phyloP scores from a whole-genome alignment of 2,329 filamentous ascomycete species.

The Emergomyces pasteurianus region DNA sequence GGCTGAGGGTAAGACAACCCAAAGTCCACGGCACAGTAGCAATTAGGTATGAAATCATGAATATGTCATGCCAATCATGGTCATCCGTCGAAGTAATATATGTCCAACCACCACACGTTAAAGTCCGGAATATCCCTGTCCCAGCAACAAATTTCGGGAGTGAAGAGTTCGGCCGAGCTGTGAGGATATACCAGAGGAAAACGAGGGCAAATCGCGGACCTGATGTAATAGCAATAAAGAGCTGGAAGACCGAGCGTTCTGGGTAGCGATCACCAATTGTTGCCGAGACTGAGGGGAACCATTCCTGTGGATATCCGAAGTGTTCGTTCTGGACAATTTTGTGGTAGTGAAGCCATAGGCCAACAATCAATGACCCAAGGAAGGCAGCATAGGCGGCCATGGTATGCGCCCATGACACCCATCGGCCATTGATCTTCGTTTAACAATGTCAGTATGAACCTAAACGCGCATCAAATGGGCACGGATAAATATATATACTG shows the following conservation, averaged over 20 bases:
- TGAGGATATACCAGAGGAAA: slow-evolving; percentile 83
- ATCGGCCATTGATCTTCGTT: slow-evolving; percentile 63
- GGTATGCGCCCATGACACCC: slow-evolving; percentile 84
- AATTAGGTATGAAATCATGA: slow-evolving; percentile 97
- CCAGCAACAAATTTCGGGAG: slow-evolving; percentile 72
- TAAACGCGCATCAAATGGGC: neutral
- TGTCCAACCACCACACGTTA: slow-evolving; percentile 96
- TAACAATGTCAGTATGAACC: slow-evolving; percentile 5
- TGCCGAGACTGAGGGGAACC: slow-evolving; percentile 91
- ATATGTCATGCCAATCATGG: slow-evolving; percentile 96
- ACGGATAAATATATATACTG: slow-evolving; percentile 16
- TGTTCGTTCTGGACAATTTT: slow-evolving; percentile 98
- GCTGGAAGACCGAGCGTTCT: slow-evolving; percentile 89
- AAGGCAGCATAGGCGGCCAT: slow-evolving; percentile 72
- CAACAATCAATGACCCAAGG: slow-evolving; percentile 70
- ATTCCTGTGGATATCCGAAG: slow-evolving; percentile 87
- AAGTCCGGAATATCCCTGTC: slow-evolving; percentile 72
- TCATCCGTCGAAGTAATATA: slow-evolving; percentile 98
- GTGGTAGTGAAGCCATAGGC: slow-evolving; percentile 72
- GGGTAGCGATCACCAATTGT: slow-evolving; percentile 97
- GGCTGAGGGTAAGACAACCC: slow-evolving; percentile 79
- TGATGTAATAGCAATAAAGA: slow-evolving; percentile 94
- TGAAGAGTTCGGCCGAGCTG: slow-evolving; percentile 58
- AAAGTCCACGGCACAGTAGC: slow-evolving; percentile 91
- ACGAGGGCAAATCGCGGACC: slow-evolving; percentile 86